These are phyloP conservation scores for Lachancea fermentati DNA, from an alignment of 805 yeast species.

Conservation along the genomic window DNA sequence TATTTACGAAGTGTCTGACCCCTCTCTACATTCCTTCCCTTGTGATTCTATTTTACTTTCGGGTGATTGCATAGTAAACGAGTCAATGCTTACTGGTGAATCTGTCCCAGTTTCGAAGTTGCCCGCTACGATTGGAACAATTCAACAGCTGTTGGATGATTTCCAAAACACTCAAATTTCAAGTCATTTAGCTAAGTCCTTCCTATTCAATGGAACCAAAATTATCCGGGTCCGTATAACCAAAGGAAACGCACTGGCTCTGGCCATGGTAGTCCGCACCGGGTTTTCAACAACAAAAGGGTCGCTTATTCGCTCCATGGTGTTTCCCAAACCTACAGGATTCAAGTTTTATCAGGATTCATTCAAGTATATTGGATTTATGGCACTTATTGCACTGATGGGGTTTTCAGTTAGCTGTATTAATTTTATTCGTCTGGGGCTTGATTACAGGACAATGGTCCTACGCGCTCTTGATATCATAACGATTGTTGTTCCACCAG, in stretches of 20 bases:
- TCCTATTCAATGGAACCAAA: constrained; percentile 83
- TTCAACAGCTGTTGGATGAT: constrained; percentile 51
- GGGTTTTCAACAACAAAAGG: constrained; percentile 97
- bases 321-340: constrained; percentile 91
- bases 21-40: constrained; percentile 66
- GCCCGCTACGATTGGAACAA: constrained; percentile 57
- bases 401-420: constrained; percentile 83
- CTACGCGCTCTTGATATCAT: constrained; percentile 88
- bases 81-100: constrained; percentile 97
- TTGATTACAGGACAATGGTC: constrained; percentile 63
- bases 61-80: constrained; percentile 96
- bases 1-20: constrained; percentile 85
- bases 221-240: constrained; percentile 76
- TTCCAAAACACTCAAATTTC: constrained; percentile 52
- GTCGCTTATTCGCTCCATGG: constrained; percentile 86
- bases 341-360: constrained; percentile 93
- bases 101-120: constrained; percentile 91
- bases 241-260: constrained; percentile 47
- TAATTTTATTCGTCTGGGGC: constrained; percentile 72
- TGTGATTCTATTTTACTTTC: constrained; percentile 83
- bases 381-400: constrained; percentile 75
- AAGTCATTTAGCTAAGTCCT: constrained; percentile 64
- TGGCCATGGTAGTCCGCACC: constrained; percentile 81
- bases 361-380: constrained; percentile 91
- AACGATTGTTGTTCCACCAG: constrained; percentile 98